Percentiles rank a stretch among this genome's conserved stretches.
These are phyloP conservation scores for Pseudogymnoascus sp. DNA, from an alignment of 2,329 filamentous ascomycete genomes.

Conservation along the genomic window DNA sequence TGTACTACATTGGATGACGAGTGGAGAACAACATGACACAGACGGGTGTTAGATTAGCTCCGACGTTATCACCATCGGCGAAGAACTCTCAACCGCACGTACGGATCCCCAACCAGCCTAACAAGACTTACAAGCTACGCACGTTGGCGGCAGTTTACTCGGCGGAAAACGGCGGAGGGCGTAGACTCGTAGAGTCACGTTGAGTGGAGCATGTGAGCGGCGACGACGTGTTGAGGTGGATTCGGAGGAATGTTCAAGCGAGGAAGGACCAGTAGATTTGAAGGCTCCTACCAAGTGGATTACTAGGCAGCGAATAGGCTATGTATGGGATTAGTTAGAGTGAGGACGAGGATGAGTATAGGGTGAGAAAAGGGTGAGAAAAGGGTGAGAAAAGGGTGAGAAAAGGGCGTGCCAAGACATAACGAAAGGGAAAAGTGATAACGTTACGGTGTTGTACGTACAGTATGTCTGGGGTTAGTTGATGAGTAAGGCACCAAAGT, in stretches of 20 bases:
- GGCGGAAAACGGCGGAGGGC: background rate
- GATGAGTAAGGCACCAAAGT: background rate
- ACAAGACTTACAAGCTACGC: background rate
- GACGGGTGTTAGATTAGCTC: background rate
- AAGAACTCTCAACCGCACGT: background rate
- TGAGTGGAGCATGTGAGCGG: background rate
- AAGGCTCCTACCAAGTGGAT: background rate
- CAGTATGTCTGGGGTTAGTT: too few species aligned
- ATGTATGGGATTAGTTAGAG: background rate
- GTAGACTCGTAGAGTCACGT: background rate
- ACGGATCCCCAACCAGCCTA: background rate
- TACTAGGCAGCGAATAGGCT: background rate
- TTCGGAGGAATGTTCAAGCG: background rate
- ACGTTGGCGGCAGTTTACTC: background rate
- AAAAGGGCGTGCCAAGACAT: background rate
- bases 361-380: background rate
- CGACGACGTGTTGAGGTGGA: background rate
- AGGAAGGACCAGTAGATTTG: background rate
- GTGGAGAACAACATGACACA: background rate
- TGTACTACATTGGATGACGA: background rate
- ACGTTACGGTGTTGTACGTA: slow-evolving; percentile 4
- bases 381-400: background rate
- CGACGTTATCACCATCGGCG: background rate
- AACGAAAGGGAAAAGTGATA: background rate
- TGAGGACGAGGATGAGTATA: background rate